These are phyloP conservation scores for Dunaliella primolecta DNA, from an alignment of 139 green algal species.

Conservation along the genomic window DNA sequence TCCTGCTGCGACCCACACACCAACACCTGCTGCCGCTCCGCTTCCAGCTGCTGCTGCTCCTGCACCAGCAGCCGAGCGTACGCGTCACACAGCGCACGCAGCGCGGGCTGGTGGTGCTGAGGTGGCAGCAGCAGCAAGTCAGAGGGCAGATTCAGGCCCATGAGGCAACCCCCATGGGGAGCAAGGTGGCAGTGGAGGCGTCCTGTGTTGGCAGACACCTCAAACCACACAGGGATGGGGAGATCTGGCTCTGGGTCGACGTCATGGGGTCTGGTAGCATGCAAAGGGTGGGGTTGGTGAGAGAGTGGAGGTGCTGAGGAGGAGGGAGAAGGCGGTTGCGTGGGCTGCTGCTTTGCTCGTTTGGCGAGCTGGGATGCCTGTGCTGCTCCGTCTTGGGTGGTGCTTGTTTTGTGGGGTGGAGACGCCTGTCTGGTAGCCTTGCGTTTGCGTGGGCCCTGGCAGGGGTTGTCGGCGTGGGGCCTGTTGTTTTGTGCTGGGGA, in stretches of 20 bases:
- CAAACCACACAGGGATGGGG: background rate
- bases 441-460: no score
- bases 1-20: background rate
- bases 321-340: background rate
- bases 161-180: constrained; percentile 51
- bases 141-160: constrained; percentile 68
- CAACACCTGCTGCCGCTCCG: background rate
- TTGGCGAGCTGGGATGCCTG: background rate
- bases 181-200: constrained; percentile 74
- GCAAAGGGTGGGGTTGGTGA: background rate
- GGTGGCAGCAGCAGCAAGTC: constrained; percentile 46
- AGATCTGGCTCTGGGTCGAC: background rate
- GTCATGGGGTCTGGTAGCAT: background rate
- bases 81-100: background rate
- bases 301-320: background rate
- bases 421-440: no score
- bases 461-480: no score
- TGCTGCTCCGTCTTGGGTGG: no score
- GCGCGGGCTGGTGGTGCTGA: constrained; percentile 11
- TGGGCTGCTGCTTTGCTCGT: background rate
- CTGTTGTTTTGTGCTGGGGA: no score
- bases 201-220: constrained; percentile 69
- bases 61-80: constrained; percentile 6
- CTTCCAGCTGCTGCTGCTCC: constrained; percentile 11
- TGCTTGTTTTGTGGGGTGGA: no score